Conservation (phyloP, 2,329 filamentous ascomycete species). For the Blumeria graminis region DNA sequence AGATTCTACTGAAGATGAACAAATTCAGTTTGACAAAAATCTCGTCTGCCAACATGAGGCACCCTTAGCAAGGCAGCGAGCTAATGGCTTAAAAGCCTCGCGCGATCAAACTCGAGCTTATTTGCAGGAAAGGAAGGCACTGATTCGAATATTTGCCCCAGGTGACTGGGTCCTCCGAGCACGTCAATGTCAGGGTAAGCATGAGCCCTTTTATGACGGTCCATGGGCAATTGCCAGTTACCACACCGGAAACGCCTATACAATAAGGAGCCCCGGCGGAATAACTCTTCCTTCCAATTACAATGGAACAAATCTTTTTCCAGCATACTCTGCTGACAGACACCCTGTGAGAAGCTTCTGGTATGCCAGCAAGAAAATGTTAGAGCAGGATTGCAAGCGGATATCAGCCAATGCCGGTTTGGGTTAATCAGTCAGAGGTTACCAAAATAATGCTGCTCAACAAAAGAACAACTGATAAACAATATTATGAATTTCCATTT, state of each 20-base stretch:
- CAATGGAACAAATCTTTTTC: slow-evolving; percentile 1
- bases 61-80: neutral
- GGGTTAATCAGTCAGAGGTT: too few species aligned
- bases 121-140: neutral
- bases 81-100: neutral
- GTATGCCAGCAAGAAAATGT: neutral
- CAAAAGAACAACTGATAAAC: too few species aligned
- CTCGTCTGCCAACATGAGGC: neutral
- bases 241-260: neutral
- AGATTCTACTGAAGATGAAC: neutral
- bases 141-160: neutral
- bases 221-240: neutral
- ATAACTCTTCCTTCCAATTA: neutral
- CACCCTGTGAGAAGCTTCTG: neutral
- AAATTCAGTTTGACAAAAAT: neutral
- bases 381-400: neutral
- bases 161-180: too few species aligned
- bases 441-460: too few species aligned
- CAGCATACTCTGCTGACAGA: neutral
- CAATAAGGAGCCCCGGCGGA: neutral
- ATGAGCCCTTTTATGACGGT: neutral
- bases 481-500: too few species aligned
- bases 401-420: too few species aligned
- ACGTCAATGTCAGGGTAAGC: too few species aligned
- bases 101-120: neutral